Evolutionary conservation across 805 yeast genomes (phyloP).

Genomic region (Brettanomyces naardenensis): DNA sequence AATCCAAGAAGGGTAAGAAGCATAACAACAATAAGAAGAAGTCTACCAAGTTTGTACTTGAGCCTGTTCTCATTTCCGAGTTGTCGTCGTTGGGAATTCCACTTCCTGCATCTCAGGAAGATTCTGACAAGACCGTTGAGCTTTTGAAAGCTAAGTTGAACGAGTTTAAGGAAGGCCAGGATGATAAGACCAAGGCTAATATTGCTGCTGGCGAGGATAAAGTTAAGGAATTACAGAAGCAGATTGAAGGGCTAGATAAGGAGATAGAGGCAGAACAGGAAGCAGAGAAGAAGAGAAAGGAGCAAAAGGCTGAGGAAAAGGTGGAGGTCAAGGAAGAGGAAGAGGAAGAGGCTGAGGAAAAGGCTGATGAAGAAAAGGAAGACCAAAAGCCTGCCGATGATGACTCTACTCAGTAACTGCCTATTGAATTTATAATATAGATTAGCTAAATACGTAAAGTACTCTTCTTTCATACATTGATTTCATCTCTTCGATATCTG

Average conservation of each 20-base stretch:
- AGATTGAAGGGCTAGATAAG: constrained; percentile 21
- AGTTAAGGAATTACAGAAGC: constrained; percentile 59
- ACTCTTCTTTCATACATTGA: no score
- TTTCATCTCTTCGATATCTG: no score
- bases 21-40: constrained; percentile 29
- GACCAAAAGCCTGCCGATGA: background rate
- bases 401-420: no score
- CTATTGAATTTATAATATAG: no score
- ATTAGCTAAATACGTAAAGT: no score
- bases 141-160: constrained; percentile 66
- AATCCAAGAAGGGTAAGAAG: constrained; percentile 42
- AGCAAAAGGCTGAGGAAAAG: constrained; percentile 5
- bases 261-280: constrained; percentile 23
- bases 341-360: constrained; percentile 3
- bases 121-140: constrained; percentile 55
- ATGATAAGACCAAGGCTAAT: constrained; percentile 70
- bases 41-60: constrained; percentile 52
- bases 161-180: constrained; percentile 69
- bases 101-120: constrained; percentile 71
- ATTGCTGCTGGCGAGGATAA: constrained; percentile 71
- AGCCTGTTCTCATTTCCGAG: constrained; percentile 70
- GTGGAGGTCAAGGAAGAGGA: constrained; percentile 6
- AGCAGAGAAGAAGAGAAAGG: constrained; percentile 7
- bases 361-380: constrained; percentile 4
- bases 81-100: constrained; percentile 69